phyloP scores from a whole-genome alignment of 73 alveolate species.

The Symbiodinium natans region DNA sequence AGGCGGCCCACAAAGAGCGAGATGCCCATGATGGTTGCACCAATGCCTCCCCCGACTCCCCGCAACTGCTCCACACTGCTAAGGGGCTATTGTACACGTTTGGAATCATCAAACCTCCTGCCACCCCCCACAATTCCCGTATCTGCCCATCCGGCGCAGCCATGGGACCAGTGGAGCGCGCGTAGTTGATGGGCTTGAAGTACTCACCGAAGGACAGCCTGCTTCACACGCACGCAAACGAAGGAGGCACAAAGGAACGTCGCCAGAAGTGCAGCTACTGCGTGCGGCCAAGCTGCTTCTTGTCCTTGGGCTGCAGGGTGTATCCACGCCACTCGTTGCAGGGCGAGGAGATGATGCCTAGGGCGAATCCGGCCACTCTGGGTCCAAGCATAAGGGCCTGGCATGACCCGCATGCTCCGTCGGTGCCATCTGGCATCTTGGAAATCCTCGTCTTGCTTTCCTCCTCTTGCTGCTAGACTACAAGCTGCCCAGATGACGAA shows the following conservation, averaged over 20 bases:
- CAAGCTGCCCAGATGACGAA: constrained; percentile 74
- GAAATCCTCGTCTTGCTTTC: too few species aligned
- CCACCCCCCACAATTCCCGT: too few species aligned
- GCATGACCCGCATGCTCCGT: background rate
- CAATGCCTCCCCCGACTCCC: constrained; percentile 41
- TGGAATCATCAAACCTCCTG: too few species aligned
- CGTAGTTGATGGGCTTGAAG: constrained; percentile 91
- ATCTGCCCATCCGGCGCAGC: background rate
- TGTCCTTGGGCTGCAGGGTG: constrained; percentile 91
- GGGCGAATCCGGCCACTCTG: background rate
- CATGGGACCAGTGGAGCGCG: constrained; percentile 63
- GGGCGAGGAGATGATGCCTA: constrained; percentile 92
- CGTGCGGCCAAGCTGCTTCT: constrained; percentile 25
- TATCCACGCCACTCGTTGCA: constrained; percentile 93
- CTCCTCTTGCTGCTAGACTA: background rate
- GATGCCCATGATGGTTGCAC: constrained; percentile 94
- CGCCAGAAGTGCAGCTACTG: too few species aligned
- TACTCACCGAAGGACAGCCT: constrained; percentile 69
- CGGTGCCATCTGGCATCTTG: background rate
- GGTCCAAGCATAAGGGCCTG: background rate
- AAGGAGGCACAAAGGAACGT: background rate
- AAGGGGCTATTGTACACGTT: too few species aligned
- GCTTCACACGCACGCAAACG: too few species aligned
- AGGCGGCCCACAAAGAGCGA: constrained; percentile 59
- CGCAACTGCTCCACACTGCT: too few species aligned